phyloP scores from a whole-genome alignment of 179 eudicot genomes.

The Beta corolliflora region DNA sequence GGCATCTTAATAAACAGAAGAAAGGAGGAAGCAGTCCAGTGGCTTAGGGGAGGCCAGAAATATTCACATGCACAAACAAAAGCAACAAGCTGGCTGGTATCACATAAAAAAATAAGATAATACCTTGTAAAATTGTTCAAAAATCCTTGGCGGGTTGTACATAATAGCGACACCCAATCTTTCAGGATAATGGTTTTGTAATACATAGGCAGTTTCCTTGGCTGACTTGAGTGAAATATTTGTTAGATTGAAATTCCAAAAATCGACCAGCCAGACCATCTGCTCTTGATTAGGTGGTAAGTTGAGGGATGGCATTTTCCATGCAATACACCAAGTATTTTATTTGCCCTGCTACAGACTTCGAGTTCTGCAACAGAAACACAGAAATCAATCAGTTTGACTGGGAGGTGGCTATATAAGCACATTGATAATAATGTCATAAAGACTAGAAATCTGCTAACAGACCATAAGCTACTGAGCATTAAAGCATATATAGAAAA shows the following conservation, averaged over 20 bases:
- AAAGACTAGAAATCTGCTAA: neutral
- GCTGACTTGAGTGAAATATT: slow-evolving; percentile 65
- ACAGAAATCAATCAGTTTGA: slow-evolving; percentile 9
- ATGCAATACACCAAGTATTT: slow-evolving; percentile 85
- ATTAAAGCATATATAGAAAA: neutral
- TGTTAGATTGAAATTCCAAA: slow-evolving; percentile 64
- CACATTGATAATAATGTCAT: neutral
- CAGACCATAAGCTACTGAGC: neutral
- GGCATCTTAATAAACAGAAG: neutral
- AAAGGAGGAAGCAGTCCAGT: neutral
- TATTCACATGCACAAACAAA: neutral
- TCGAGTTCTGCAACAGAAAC: slow-evolving; percentile 67
- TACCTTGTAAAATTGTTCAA: slow-evolving; percentile 90
- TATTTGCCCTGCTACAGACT: slow-evolving; percentile 68
- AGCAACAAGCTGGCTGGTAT: neutral
- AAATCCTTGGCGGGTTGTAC: slow-evolving; percentile 78
- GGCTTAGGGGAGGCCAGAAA: neutral
- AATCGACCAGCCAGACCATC: slow-evolving; percentile 92
- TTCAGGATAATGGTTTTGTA: slow-evolving; percentile 94
- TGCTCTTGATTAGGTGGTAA: slow-evolving; percentile 77
- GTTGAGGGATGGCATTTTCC: slow-evolving; percentile 83
- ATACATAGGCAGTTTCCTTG: slow-evolving; percentile 75
- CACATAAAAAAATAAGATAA: neutral
- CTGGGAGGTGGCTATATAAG: neutral
- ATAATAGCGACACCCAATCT: slow-evolving; percentile 79